Evolutionary conservation across 1,284 basidiomycete genomes (phyloP).

Genomic region (Sanguinoderma infundibulare): DNA sequence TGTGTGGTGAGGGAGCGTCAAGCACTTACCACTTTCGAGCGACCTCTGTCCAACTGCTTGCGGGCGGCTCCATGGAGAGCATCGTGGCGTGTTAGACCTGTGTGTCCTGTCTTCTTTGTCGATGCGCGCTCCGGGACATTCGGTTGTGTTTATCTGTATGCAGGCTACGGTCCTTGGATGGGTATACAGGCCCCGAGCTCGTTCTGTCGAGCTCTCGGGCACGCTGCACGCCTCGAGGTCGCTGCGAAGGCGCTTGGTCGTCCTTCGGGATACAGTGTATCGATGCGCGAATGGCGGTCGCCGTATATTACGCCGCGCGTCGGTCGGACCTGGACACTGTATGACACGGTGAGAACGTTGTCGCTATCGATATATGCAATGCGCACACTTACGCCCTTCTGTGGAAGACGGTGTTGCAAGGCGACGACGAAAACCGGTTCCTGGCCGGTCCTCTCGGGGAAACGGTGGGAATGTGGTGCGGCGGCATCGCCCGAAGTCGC

Average conservation of each 20-base stretch:
- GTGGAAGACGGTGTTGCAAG: too few relatives aligned
- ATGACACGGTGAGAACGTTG: background rate
- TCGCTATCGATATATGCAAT: background rate
- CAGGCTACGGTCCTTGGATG: background rate
- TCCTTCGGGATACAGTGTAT: background rate
- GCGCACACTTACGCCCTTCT: too few relatives aligned
- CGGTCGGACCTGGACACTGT: background rate
- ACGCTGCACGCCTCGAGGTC: slow-evolving; percentile 7
- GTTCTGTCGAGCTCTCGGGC: slow-evolving; percentile 8
- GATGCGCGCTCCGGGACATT: background rate
- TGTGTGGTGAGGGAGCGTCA: background rate
- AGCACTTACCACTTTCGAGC: slow-evolving; percentile 16
- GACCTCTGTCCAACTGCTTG: slow-evolving; percentile 21
- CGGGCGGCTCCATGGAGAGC: slow-evolving; percentile 7
- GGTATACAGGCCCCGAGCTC: background rate
- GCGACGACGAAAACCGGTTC: too few relatives aligned
- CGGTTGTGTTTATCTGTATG: background rate
- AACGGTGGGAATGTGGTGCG: too few relatives aligned
- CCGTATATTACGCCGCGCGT: background rate
- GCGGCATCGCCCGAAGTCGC: too few relatives aligned
- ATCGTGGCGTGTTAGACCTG: background rate
- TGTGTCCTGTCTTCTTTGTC: background rate
- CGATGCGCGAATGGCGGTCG: background rate
- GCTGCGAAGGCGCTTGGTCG: background rate
- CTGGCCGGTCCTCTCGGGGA: too few relatives aligned